These are phyloP conservation scores for Penstemon eatonii DNA, from an alignment of 257 asterid species.

Conservation along the genomic window DNA sequence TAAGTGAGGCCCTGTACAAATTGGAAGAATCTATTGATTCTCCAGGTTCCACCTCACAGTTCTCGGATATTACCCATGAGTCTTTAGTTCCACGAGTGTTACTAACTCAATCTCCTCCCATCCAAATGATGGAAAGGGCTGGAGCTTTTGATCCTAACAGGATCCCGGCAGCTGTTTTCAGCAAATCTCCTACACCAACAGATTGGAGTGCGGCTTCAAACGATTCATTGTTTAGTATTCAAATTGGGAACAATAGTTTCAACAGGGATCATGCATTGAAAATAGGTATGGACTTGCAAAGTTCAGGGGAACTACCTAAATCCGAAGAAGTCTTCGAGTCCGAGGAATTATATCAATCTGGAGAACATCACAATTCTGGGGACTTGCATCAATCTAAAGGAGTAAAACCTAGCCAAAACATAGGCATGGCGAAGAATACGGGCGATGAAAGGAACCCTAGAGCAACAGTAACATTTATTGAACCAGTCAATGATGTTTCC, in stretches of 20 bases:
- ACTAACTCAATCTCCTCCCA: constrained; percentile 47
- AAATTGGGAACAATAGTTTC: constrained; percentile 33
- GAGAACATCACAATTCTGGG: constrained; percentile 18
- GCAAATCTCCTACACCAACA: constrained; percentile 28
- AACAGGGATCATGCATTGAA: constrained; percentile 23
- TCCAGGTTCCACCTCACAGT: constrained; percentile 34
- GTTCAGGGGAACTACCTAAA: constrained; percentile 32
- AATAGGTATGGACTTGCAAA: constrained; percentile 28
- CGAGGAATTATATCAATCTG: constrained; percentile 16
- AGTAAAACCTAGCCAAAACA: constrained; percentile 22
- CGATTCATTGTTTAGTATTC: constrained; percentile 51
- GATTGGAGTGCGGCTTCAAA: constrained; percentile 50
- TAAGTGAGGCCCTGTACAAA: constrained; percentile 29
- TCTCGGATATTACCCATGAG: constrained; percentile 39
- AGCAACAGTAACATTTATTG: constrained; percentile 18
- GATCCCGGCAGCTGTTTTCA: constrained; percentile 42
- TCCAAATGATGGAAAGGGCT: constrained; percentile 51
- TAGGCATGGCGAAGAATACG: constrained; percentile 15
- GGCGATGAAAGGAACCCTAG: constrained; percentile 21
- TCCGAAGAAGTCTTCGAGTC: constrained; percentile 24
- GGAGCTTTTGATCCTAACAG: constrained; percentile 42
- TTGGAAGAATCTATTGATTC: constrained; percentile 33
- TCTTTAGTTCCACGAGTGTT: constrained; percentile 26
- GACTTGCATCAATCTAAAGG: constrained; percentile 17
- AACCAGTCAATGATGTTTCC: constrained; percentile 26